These are phyloP conservation scores for Coccomyxa sp. DNA, from an alignment of 139 green algal species.

Conservation along the genomic window DNA sequence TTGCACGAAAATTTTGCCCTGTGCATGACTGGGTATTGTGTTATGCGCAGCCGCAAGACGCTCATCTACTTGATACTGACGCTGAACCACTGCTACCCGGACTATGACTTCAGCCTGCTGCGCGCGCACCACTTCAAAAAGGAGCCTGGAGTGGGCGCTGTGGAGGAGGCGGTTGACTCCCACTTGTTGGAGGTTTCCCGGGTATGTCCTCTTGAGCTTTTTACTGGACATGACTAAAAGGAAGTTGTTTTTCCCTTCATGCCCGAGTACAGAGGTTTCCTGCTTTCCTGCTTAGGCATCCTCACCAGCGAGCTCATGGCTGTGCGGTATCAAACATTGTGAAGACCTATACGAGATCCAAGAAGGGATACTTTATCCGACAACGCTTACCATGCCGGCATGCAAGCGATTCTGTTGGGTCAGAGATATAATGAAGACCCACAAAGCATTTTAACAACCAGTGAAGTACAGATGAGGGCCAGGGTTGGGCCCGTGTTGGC, in stretches of 20 bases:
- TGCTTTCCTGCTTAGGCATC: too few species aligned
- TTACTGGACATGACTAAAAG: not conserved
- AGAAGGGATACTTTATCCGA: too few species aligned
- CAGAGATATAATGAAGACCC: too few species aligned
- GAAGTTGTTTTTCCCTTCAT: not conserved
- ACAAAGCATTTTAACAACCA: too few species aligned
- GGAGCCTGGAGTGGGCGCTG: slow-evolving; percentile 52
- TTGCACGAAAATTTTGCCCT: not conserved
- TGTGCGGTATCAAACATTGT: too few species aligned
- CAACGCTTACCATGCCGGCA: too few species aligned
- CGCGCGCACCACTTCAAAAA: slow-evolving; percentile 93
- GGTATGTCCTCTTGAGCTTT: slow-evolving; percentile 41
- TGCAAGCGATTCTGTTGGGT: too few species aligned
- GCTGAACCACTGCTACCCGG: slow-evolving; percentile 96
- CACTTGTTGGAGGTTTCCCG: slow-evolving; percentile 84
- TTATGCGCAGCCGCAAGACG: slow-evolving; percentile 76
- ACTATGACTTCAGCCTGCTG: slow-evolving; percentile 93
- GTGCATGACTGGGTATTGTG: not conserved
- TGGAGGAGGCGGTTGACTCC: slow-evolving; percentile 84
- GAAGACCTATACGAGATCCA: too few species aligned
- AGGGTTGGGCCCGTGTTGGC: too few species aligned
- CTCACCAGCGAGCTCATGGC: too few species aligned
- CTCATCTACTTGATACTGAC: slow-evolving; percentile 99
- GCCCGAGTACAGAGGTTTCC: too few species aligned
- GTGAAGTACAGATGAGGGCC: too few species aligned